phyloP scores from a whole-genome alignment of 2,329 filamentous ascomycete genomes.

The Tothia fuscella region DNA sequence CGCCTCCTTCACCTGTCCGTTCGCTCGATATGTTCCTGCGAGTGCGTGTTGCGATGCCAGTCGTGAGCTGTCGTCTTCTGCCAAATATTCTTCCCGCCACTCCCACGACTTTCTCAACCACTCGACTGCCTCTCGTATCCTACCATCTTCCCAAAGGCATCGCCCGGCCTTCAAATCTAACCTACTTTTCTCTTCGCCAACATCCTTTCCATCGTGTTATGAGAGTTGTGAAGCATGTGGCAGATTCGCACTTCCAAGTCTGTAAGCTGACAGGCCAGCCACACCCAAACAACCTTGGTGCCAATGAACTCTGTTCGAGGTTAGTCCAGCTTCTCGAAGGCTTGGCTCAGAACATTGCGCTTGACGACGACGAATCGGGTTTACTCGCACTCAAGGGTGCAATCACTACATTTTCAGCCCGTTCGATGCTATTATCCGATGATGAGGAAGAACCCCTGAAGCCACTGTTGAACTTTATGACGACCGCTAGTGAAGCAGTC shows the following conservation, averaged over 20 bases:
- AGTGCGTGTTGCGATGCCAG: slow-evolving; percentile 5
- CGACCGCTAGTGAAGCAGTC: too few species aligned
- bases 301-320: too few species aligned
- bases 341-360: too few species aligned
- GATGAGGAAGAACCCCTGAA: too few species aligned
- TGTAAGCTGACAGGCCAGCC: too few species aligned
- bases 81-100: slow-evolving; percentile 9
- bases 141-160: slow-evolving; percentile 11
- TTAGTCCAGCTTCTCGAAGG: too few species aligned
- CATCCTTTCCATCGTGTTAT: not conserved
- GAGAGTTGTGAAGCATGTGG: not conserved
- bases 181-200: slow-evolving; percentile 7
- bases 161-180: slow-evolving; percentile 11
- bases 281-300: too few species aligned
- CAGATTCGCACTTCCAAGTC: not conserved
- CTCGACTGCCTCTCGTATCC: slow-evolving; percentile 11
- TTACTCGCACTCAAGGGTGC: too few species aligned
- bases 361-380: too few species aligned
- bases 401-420: too few species aligned
- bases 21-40: slow-evolving; percentile 9
- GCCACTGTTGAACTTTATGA: too few species aligned
- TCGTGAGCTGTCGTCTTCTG: not conserved
- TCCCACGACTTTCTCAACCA: slow-evolving; percentile 12
- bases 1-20: slow-evolving; percentile 10
- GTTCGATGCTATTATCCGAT: too few species aligned